phyloP scores from a whole-genome alignment of 257 asterid genomes.

The Forsythia suspensa region DNA sequence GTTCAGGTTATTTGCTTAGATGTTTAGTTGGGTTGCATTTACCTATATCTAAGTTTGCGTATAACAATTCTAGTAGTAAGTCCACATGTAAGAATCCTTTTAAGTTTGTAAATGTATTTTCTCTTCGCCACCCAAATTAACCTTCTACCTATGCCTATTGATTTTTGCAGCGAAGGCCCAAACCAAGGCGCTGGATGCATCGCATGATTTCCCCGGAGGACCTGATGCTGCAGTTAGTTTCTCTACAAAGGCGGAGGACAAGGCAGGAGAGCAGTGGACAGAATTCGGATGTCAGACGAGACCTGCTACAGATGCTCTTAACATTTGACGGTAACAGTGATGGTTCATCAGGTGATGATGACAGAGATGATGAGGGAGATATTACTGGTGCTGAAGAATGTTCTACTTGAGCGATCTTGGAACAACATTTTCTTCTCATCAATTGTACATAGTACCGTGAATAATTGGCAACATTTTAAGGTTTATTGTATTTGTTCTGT shows the following conservation, averaged over 20 bases:
- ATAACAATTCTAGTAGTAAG: background rate
- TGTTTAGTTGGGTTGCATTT: background rate
- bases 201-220: slow-evolving; percentile 49
- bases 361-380: slow-evolving; percentile 9
- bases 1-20: background rate
- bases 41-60: background rate
- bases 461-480: slow-evolving; percentile 20
- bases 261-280: slow-evolving; percentile 36
- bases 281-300: slow-evolving; percentile 35
- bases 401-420: slow-evolving; percentile 22
- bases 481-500: background rate
- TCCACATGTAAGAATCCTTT: background rate
- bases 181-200: slow-evolving; percentile 47
- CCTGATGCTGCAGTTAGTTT: slow-evolving; percentile 54
- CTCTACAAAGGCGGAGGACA: slow-evolving; percentile 41
- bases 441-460: slow-evolving; percentile 29
- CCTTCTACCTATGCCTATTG: background rate
- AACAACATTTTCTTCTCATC: background rate
- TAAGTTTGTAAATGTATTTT: background rate
- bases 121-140: background rate
- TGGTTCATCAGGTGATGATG: slow-evolving; percentile 37
- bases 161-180: slow-evolving; percentile 43
- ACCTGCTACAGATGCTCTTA: slow-evolving; percentile 49
- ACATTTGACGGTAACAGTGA: slow-evolving; percentile 43
- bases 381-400: slow-evolving; percentile 35